Percentiles rank a stretch among this genome's conserved stretches.
These are phyloP conservation scores for Magnusiomyces paraingens DNA, from an alignment of 1,139 yeast species.

Conservation along the genomic window DNA sequence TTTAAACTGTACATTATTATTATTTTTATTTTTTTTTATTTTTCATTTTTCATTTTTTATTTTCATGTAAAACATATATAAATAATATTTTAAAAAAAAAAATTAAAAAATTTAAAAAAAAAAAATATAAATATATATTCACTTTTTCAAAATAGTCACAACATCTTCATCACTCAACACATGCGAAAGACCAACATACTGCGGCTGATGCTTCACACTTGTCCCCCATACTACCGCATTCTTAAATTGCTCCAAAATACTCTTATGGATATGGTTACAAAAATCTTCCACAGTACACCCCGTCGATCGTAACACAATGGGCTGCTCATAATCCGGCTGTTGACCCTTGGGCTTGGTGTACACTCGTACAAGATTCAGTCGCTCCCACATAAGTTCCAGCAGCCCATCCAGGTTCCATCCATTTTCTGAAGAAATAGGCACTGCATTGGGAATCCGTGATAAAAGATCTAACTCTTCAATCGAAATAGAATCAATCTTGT, in stretches of 20 bases:
- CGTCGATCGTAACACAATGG: conserved; percentile 80
- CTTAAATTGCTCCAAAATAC: conserved; percentile 86
- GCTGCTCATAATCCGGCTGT: conserved; percentile 89
- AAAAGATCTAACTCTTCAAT: conserved; percentile 86
- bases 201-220: conserved; percentile 98
- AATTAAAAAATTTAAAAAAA: no score
- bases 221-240: conserved; percentile 87
- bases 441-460: conserved; percentile 90
- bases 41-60: conserved; percentile 3
- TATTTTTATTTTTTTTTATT: conserved; percentile 9
- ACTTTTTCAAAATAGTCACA: conserved; percentile 84
- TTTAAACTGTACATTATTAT: conserved; percentile 18
- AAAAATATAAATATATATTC: conserved; percentile 9
- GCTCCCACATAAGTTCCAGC: conserved; percentile 90
- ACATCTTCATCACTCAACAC: conserved; percentile 90
- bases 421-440: conserved; percentile 90
- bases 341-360: conserved; percentile 96
- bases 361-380: conserved; percentile 82
- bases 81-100: no score
- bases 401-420: conserved; percentile 97
- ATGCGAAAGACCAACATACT: conserved; percentile 83
- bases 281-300: conserved; percentile 88
- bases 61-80: no score
- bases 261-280: conserved; percentile 93
- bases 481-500: conserved; percentile 92